Percentiles rank a stretch among this genome's conserved stretches.
Evolutionary conservation across 495 filamentous ascomycete genomes (phyloP).

Genomic region (Hyaloscypha finlandica): DNA sequence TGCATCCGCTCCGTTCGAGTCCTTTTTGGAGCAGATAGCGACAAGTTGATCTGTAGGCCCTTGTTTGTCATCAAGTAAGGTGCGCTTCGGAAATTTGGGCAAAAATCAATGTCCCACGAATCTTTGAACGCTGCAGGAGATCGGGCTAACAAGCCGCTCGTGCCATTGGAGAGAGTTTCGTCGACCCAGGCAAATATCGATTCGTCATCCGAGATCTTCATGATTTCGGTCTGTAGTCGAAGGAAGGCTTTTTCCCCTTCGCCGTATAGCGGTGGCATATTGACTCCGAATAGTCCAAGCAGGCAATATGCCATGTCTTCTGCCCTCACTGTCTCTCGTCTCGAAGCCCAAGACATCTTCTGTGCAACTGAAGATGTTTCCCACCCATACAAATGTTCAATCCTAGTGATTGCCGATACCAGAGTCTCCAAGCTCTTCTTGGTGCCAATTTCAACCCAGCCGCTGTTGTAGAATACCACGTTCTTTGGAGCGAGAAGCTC

Average conservation of each 20-base stretch:
- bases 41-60: neutral
- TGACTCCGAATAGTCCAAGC: neutral
- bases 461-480: neutral
- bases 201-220: neutral
- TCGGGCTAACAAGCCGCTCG: neutral
- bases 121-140: neutral
- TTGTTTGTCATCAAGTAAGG: neutral
- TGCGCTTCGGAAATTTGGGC: neutral
- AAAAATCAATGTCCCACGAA: neutral
- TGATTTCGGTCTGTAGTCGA: neutral
- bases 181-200: neutral
- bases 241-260: neutral
- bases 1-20: neutral
- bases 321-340: neutral
- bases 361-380: neutral
- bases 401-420: neutral
- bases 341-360: neutral
- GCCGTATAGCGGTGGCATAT: conserved; percentile 16
- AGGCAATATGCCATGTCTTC: neutral
- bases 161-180: neutral
- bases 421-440: neutral
- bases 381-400: neutral
- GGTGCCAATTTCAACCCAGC: neutral
- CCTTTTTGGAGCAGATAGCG: neutral
- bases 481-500: neutral